These are phyloP conservation scores for Eimeria acervulina DNA, from an alignment of 169 alveolate species.

Conservation along the genomic window DNA sequence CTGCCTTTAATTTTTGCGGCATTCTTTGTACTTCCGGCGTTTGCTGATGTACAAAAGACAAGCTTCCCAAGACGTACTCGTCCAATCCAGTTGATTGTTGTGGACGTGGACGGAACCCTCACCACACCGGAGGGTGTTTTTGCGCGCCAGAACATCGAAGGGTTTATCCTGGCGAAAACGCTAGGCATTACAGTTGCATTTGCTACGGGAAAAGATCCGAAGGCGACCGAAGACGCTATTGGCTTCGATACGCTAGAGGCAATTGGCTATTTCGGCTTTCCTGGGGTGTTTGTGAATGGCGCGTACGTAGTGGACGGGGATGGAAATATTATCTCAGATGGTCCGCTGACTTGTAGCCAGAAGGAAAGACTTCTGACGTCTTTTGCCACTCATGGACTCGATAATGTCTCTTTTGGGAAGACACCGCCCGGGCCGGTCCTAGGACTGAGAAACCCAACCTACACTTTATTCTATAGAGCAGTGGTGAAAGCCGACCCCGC, in stretches of 20 bases:
- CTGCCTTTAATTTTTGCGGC: background rate
- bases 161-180: background rate
- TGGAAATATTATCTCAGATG: conserved; percentile 28
- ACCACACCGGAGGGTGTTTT: background rate
- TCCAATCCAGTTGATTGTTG: conserved; percentile 53
- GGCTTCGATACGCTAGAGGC: conserved; percentile 19
- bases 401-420: background rate
- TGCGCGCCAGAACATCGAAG: conserved; percentile 11
- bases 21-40: background rate
- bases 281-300: conserved; percentile 71
- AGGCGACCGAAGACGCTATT: background rate
- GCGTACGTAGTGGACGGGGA: conserved; percentile 54
- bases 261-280: conserved; percentile 34
- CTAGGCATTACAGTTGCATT: conserved; percentile 39
- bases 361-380: conserved; percentile 8
- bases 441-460: background rate
- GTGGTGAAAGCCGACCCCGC: conserved; percentile 12
- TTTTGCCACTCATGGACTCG: background rate
- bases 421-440: background rate
- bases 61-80: background rate
- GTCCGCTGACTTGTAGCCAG: background rate
- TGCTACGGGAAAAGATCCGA: conserved; percentile 49
- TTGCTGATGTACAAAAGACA: background rate
- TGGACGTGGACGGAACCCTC: conserved; percentile 65
- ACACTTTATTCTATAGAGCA: background rate